Conservation (phyloP, 2,329 filamentous ascomycete genomes). For the Xylaria sp. region DNA sequence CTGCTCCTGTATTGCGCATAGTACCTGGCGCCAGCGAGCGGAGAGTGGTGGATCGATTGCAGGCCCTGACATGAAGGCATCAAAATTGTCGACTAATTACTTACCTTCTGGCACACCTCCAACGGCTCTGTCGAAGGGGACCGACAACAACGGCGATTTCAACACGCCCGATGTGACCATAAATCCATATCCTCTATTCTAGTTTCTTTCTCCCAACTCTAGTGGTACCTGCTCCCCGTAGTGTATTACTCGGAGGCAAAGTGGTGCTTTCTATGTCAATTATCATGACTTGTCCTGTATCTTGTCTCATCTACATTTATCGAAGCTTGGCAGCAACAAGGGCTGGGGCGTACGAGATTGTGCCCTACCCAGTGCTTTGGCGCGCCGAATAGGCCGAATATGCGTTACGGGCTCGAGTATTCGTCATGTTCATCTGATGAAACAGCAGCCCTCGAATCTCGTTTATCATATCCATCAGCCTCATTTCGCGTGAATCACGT, state of each 20-base stretch:
- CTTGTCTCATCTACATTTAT: conserved; percentile 19
- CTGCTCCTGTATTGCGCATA: background rate
- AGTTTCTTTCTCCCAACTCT: conserved; percentile 2
- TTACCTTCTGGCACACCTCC: background rate
- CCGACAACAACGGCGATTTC: conserved; percentile 1
- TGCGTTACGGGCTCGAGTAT: background rate
- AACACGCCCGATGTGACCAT: conserved; percentile 4
- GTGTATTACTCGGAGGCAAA: background rate
- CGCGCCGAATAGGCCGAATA: conserved; percentile 25
- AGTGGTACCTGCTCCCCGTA: conserved; percentile 3
- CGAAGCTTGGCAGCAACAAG: conserved; percentile 20
- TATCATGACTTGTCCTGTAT: conserved; percentile 1
- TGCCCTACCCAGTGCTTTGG: conserved; percentile 20
- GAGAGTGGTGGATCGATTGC: conserved; percentile 14
- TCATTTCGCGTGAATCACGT: conserved; percentile 27
- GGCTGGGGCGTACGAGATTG: conserved; percentile 8
- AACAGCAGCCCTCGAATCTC: conserved; percentile 18
- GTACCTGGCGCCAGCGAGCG: conserved; percentile 11
- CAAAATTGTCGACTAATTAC: background rate
- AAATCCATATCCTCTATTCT: background rate
- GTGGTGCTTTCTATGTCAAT: background rate
- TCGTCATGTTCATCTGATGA: conserved; percentile 18
- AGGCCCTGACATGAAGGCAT: conserved; percentile 9
- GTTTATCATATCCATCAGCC: conserved; percentile 29
- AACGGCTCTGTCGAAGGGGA: conserved; percentile 7